These are phyloP conservation scores for Halophytophthora batemanensis DNA, from an alignment of 352 stramenopile genomes.

Conservation along the genomic window DNA sequence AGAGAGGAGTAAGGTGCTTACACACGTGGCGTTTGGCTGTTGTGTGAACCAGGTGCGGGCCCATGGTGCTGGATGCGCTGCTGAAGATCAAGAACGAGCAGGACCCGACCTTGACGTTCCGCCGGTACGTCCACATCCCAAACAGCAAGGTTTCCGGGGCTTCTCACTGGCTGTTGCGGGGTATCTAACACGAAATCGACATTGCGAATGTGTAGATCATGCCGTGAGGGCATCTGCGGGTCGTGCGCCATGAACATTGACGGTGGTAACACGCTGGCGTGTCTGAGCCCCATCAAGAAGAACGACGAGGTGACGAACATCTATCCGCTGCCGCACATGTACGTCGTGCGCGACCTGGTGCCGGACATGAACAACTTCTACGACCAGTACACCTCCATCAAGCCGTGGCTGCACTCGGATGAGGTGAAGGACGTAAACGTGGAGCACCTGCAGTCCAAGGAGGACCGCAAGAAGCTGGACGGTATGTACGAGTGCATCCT, in stretches of 20 bases:
- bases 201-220: conserved; percentile 70
- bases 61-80: conserved; percentile 99
- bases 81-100: conserved; percentile 99
- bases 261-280: conserved; percentile 98
- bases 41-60: conserved; percentile 78
- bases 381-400: conserved; percentile 97
- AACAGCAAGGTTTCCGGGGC: background rate
- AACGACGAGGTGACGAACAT: conserved; percentile 95
- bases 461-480: conserved; percentile 99
- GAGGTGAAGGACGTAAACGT: conserved; percentile 84
- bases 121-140: conserved; percentile 47
- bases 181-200: conserved; percentile 5
- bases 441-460: conserved; percentile 87
- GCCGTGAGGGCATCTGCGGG: conserved; percentile 99
- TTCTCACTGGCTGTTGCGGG: background rate
- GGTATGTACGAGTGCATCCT: conserved; percentile 99
- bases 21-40: conserved; percentile 4
- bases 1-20: background rate
- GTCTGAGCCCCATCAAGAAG: conserved; percentile 96
- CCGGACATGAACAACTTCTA: conserved; percentile 99
- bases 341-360: conserved; percentile 98
- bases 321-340: conserved; percentile 99
- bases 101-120: conserved; percentile 98
- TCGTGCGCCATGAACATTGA: conserved; percentile 99
- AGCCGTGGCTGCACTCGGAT: conserved; percentile 98